Base-by-base conservation (phyloP, 805 yeast genomes). In the Suhomyces sp. region DNA sequence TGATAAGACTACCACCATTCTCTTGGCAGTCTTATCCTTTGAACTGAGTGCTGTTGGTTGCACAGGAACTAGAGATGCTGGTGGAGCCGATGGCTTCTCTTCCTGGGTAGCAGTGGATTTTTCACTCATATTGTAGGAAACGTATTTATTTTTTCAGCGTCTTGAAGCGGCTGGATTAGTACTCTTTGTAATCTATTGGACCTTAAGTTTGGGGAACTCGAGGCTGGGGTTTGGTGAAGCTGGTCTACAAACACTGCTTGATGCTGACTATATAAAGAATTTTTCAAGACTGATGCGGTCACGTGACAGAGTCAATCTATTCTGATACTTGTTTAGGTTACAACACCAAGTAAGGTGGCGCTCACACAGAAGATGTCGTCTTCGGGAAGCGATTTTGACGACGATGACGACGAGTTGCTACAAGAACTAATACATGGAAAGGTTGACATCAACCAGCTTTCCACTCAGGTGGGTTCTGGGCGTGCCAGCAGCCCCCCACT, bases 1-100 rank as follows among this genome's bases (percentile, higher is more conserved):
- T 13, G 97, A 84, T 44, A 94, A 79, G n/a, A 94, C 99, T 19
- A 94, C 99, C 53, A 94, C 84, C 61, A 94, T 77, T 64, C 99
- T 80, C 69, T 90, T 85, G 9, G 97, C 86, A 54, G 76, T 78
- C 65, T 93, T 93, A 74, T 93, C 98, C 58, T 82, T 87, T 0
- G 97, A 89, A 40, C 82, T 83, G 50, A 92, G 77, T 6, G 90
- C 83, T 22, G 83, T 73, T 33, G 99, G 98, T 55, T 90, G 92
- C 43, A 84, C 84, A 10, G 98, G 98, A 21, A 91, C 92, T 47
- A 91, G 74, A 3, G 91, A 84, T 1, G 96, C 96, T 44, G 63
- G 69, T 17, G 69, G 68, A 1, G 63, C 69, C 9, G 68, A 58
- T 15, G 57, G 46, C 49, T 50, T 56, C 24, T 54, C 58, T 19